Evolutionary conservation across 2,329 filamentous ascomycete species (phyloP), one percentile per base, ranked within the genome.

Genomic region (Colletotrichum falcatum): DNA sequence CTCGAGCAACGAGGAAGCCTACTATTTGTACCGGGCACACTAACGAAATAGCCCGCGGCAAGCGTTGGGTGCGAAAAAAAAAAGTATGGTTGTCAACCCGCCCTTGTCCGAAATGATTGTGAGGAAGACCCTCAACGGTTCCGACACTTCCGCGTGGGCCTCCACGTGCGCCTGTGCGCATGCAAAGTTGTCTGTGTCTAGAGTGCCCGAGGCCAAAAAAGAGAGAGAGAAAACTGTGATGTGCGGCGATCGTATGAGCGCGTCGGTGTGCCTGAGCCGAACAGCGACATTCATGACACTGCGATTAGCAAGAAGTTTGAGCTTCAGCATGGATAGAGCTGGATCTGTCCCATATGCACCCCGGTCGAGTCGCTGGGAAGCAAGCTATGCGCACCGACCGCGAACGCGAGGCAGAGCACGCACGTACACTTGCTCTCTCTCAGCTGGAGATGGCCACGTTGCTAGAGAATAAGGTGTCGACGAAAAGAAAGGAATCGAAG

Each of bases 271-370:
- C 68, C 59, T 71, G 68, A 63, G 68, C 44, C 42, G 42, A 44
- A 44, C 8, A 46, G 44, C 64, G 62, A 53, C 65, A 68, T 63
- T 63, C 64, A 68, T 68, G 65, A 69, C 51, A 70, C 60, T 60
- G 65, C 60, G 69, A 70, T 65, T 54, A 70, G 61, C 64, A 37
- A 62, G 28, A 62, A 70, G 65, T 71, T 70, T 70, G 65, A 70
- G 65, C 65, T 70, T 51, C 65, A 65, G 65, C 69, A 70, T 71
- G 65, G 61, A 65, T 71, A 28, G 54, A 61, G 69, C 65, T 59
- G 65, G 54, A 49, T 70, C 59, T 53, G 42, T 71, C 64, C 68
- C 65, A 71, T 59, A 54, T 63, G 65, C 51, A 70, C 66, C 69
- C 65, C 69, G 61, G 69, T 71, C 60, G 54, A 70, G 54, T 65